These are phyloP conservation scores for Botryosphaeria agaves DNA, from an alignment of 2,329 filamentous ascomycete genomes.

Conservation along the genomic window DNA sequence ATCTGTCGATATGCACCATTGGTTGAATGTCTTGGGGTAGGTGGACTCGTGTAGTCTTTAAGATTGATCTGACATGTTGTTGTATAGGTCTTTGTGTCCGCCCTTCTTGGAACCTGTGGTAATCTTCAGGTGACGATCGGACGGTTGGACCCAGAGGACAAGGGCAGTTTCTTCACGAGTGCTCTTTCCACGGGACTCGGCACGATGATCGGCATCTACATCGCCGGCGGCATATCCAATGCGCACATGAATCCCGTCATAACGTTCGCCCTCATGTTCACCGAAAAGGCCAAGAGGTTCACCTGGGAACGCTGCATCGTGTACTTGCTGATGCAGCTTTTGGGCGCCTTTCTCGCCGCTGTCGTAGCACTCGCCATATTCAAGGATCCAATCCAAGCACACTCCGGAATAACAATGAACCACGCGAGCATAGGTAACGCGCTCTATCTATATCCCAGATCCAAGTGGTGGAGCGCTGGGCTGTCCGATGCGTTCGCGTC, in stretches of 20 bases:
- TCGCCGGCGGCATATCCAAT: slow-evolving; percentile 28
- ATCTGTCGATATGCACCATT: too few species aligned
- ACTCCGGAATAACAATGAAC: slow-evolving; percentile 8
- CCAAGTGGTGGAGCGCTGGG: slow-evolving; percentile 22
- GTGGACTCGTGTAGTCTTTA: too few species aligned
- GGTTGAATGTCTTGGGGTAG: too few species aligned
- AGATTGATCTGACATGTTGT: too few species aligned
- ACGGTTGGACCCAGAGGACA: too few species aligned
- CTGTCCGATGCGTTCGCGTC: slow-evolving; percentile 31
- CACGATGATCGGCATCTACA: slow-evolving; percentile 32
- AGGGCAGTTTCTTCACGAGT: too few species aligned
- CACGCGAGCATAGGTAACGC: too few species aligned
- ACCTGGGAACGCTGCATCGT: slow-evolving; percentile 31
- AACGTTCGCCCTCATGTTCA: slow-evolving; percentile 19
- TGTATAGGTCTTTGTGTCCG: too few species aligned
- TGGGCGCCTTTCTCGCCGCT: slow-evolving; percentile 33
- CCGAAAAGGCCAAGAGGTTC: slow-evolving; percentile 36
- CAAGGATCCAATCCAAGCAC: slow-evolving; percentile 16
- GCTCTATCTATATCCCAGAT: slow-evolving; percentile 12
- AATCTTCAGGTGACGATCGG: too few species aligned
- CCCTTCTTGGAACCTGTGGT: too few species aligned
- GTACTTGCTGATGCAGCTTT: slow-evolving; percentile 34
- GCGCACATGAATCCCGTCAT: slow-evolving; percentile 30
- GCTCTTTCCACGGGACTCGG: slow-evolving; percentile 32
- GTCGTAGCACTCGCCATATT: slow-evolving; percentile 28